Evolutionary conservation across 1,284 basidiomycete species (phyloP).

Genomic region (Abortiporus biennis): DNA sequence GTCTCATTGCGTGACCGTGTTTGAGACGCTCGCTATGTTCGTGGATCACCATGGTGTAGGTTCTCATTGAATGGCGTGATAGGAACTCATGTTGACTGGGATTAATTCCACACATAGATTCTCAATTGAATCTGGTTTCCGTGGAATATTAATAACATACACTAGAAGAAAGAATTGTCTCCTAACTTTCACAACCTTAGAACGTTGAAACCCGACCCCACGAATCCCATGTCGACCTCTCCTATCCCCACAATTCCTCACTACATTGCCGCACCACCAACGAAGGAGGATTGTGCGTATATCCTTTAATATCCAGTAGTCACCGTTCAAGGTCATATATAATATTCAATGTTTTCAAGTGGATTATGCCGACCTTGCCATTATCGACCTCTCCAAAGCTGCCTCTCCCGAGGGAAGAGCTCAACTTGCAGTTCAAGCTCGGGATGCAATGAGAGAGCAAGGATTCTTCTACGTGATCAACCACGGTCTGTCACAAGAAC

Average conservation of each 20-base stretch:
- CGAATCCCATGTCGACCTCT: not conserved
- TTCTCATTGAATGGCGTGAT: not conserved
- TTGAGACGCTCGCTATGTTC: too few relatives aligned
- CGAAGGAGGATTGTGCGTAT: conserved; percentile 18
- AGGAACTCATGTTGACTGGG: too few relatives aligned
- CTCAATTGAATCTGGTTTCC: too few relatives aligned
- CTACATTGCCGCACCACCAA: conserved; percentile 18
- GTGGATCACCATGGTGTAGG: too few relatives aligned
- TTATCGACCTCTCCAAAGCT: conserved; percentile 58
- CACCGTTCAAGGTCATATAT: not conserved
- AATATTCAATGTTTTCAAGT: conserved; percentile 29
- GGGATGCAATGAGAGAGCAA: conserved; percentile 51
- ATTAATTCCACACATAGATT: too few relatives aligned
- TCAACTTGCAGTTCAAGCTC: conserved; percentile 34
- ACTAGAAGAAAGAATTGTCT: too few relatives aligned
- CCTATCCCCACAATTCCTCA: conserved; percentile 10
- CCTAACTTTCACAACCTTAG: too few relatives aligned
- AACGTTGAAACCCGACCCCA: too few relatives aligned
- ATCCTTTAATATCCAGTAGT: not conserved
- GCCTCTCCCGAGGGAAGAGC: conserved; percentile 39
- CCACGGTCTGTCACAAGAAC: conserved; percentile 43
- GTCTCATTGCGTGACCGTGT: too few relatives aligned
- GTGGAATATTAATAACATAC: too few relatives aligned
- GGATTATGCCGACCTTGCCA: conserved; percentile 62
- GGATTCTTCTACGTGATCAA: conserved; percentile 64